phyloP scores from a whole-genome alignment of 306 rosid species.

The Astragalus membranaceus region DNA sequence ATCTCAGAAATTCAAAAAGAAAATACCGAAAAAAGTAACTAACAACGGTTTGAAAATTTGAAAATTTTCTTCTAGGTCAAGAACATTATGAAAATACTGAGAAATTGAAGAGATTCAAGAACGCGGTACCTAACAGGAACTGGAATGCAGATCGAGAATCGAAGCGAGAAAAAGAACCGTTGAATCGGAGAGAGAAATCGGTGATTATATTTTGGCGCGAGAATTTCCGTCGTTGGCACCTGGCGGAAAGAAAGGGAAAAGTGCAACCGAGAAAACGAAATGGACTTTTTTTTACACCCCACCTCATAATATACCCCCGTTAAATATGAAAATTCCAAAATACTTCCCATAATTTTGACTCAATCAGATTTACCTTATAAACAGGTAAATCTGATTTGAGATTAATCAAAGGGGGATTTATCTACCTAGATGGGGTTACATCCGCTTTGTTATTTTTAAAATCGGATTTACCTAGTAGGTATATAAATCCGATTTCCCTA shows the following conservation, averaged over 20 bases:
- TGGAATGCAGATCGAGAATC: constrained; percentile 11
- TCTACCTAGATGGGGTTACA: too few species aligned
- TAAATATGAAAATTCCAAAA: too few species aligned
- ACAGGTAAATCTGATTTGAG: too few species aligned
- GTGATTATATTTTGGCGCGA: constrained; percentile 41
- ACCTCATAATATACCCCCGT: too few species aligned
- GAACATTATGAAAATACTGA: not conserved
- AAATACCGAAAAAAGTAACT: not conserved
- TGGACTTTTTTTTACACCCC: too few species aligned
- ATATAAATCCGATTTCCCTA: too few species aligned
- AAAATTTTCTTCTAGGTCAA: not conserved
- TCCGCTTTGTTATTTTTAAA: too few species aligned
- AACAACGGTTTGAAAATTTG: constrained; percentile 8
- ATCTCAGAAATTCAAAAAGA: not conserved
- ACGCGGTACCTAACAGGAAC: not conserved
- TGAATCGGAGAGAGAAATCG: constrained; percentile 13
- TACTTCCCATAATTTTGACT: too few species aligned
- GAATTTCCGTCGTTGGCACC: not conserved
- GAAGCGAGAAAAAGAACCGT: constrained; percentile 13
- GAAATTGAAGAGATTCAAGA: constrained; percentile 5
- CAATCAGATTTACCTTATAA: too few species aligned
- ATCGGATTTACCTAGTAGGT: too few species aligned
- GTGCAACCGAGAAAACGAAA: not conserved
- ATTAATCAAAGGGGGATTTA: too few species aligned
- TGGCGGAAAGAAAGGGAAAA: not conserved